These are phyloP conservation scores for Myriosclerotinia scirpicola DNA, from an alignment of 2,329 filamentous ascomycete genomes.

Conservation along the genomic window DNA sequence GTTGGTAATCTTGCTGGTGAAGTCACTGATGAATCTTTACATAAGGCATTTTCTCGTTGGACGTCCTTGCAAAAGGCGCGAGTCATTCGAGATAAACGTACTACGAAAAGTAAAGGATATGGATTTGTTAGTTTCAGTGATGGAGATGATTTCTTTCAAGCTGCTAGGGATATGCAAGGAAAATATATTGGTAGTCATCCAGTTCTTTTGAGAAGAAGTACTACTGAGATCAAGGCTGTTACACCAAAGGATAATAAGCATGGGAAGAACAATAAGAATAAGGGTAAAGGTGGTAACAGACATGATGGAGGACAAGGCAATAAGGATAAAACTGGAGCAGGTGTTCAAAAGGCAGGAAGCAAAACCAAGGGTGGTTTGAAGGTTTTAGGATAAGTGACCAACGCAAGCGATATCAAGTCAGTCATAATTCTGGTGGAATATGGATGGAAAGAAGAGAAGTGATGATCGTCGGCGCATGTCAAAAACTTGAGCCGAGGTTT, in stretches of 20 bases:
- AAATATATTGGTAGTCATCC: constrained; percentile 99
- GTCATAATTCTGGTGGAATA: background rate
- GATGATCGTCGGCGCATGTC: constrained; percentile 4
- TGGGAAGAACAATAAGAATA: constrained; percentile 42
- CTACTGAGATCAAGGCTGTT: constrained; percentile 83
- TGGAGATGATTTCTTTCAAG: constrained; percentile 93
- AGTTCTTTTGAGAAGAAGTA: constrained; percentile 81
- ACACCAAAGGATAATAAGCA: constrained; percentile 64
- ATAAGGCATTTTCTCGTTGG: constrained; percentile 92
- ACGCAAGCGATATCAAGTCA: background rate
- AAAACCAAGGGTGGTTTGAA: constrained; percentile 68
- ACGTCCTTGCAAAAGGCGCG: constrained; percentile 86
- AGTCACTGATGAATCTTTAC: constrained; percentile 90
- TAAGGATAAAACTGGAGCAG: constrained; percentile 46
- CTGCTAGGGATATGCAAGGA: constrained; percentile 96
- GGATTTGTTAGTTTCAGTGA: constrained; percentile 96
- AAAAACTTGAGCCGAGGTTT: background rate
- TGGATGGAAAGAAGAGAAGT: background rate
- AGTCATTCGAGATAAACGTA: constrained; percentile 92
- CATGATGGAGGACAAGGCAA: constrained; percentile 42
- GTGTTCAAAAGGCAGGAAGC: constrained; percentile 61
- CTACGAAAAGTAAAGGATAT: constrained; percentile 93
- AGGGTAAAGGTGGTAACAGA: constrained; percentile 43
- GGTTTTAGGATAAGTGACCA: constrained; percentile 53
- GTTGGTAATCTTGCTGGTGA: constrained; percentile 96